Base-by-base conservation (phyloP, 148 eudicot species). In the Vaccinium myrtillus region DNA sequence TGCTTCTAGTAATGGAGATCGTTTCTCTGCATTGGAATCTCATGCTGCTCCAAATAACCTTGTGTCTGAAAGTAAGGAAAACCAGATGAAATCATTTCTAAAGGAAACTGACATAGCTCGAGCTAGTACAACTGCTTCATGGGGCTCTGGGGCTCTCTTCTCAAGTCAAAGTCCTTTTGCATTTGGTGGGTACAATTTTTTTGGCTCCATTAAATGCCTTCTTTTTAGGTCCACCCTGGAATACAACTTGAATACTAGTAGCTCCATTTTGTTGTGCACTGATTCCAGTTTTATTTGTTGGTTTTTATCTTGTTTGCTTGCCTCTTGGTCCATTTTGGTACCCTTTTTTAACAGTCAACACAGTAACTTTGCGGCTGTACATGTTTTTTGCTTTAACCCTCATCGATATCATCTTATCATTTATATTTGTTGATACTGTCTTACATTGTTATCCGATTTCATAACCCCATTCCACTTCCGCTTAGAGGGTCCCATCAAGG, bases 131-230 rank as follows among this genome's bases (percentile, higher is more conserved):
- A 84, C 85, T 83, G 81, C 87, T 58, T 85, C 93, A 75, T 84
- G 87, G 88, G 89, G 86, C 84, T 85, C 94, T 67, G 93, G 89
- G 87, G 76, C 78, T 82, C 49, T 79, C 70, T 87, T 85, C 27
- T 83, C 78, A 58, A 89, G 78, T 85, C 92, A 89, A 76, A 32
- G 89, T 49, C 81, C 92, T 27, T 91, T 93, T 83, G 67, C 88
- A 56, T 93, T 94, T 86, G 98, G 98, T 93, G 88, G 84, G 94
- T 89, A 71, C 54, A 80, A 25, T 69, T 4, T 61, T 50, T 58
- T 48, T 82, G 16, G 15, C 69, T 48, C 53, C 23, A 32, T 80
- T 32, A 32, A 59, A 73, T 43, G 30, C 77, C 53, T 51, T 30
- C 21, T 53, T 30, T 70, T 18, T 23, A 69, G 54, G 83, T 43